A percentile compares a stretch with the other conserved stretches of the same genome.
Conservation (phyloP, 2,329 filamentous ascomycete species). For the Colletotrichum filicis region DNA sequence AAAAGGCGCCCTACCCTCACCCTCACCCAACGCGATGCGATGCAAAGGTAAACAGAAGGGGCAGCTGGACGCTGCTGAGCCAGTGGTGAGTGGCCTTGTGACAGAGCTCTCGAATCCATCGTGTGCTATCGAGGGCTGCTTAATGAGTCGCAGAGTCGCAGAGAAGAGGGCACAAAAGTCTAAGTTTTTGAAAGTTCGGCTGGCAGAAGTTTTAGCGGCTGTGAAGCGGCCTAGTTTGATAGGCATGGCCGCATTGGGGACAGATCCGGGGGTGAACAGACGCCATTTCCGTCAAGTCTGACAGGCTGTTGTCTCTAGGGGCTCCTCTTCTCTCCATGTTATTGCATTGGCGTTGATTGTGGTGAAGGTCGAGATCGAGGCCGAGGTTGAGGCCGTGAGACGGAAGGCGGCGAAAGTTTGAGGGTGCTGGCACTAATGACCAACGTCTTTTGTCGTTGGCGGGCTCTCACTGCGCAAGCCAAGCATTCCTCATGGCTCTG, state of each 20-base stretch:
- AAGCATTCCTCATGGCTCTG: conserved; percentile 10
- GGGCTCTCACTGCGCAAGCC: conserved; percentile 1
- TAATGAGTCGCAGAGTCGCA: background rate
- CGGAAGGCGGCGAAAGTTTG: conserved; percentile 8
- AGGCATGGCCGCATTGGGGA: conserved; percentile 18
- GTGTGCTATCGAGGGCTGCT: background rate
- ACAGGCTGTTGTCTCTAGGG: conserved; percentile 16
- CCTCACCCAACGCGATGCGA: background rate
- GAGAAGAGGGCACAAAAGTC: background rate
- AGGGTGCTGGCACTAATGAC: conserved; percentile 4
- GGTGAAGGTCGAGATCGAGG: background rate
- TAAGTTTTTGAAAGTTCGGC: conserved; percentile 3
- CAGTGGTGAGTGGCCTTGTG: background rate
- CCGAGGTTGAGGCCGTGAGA: conserved; percentile 21
- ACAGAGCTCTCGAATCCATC: conserved; percentile 5
- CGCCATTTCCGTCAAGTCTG: conserved; percentile 26
- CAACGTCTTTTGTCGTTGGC: conserved; percentile 16
- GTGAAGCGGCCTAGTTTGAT: conserved; percentile 2
- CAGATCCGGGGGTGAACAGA: conserved; percentile 23
- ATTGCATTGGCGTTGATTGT: conserved; percentile 5
- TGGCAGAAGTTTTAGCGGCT: conserved; percentile 15
- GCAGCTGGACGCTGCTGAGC: background rate
- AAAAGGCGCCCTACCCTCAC: background rate
- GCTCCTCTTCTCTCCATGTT: conserved; percentile 24
- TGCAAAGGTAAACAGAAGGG: conserved; percentile 1